Evolutionary conservation across 2,329 filamentous ascomycete species (phyloP), one percentile per base, ranked within the genome.

Genomic region (Cladophialophora yegresii): DNA sequence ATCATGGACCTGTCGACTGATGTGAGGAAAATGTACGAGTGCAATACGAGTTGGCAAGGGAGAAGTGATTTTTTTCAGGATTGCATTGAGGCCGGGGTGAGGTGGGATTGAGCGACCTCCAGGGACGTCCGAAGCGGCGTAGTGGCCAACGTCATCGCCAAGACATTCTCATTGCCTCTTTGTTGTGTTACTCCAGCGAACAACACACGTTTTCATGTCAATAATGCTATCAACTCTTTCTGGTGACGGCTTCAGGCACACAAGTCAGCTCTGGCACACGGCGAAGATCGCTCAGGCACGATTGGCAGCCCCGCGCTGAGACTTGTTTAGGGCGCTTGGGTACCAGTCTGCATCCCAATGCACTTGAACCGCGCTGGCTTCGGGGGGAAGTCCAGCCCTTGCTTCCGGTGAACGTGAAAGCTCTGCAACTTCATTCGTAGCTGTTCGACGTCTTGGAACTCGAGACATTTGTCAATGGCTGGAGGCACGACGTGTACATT

Each of bases 331-430:
- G 61, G 54, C 56, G 64, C 55, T 60, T 68, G 61, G 54, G 61
- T 51, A 65, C 54, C 63, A 57, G 59, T 66, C 64, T 65, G 61
- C 66, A 61, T 58, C 60, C 36, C 61, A 40, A 68, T 68, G 66
- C 66, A 66, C 61, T 64, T 59, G 53, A 64, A 60, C 26, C 61
- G 64, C 63, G 58, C 61, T 61, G 64, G 62, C 63, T 63, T 64
- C 66, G 63, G 63, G 66, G 64, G 66, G 63, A 68, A 62, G 54
- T 55, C 30, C 36, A 64, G 62, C 64, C 64, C 66, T 68, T 61
- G 45, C 64, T 68, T 66, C 66, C 66, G 66, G 64, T 12, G 26
- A 62, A 16, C 56, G 40, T 50, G 30, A 63, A 36, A 32, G 36
- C 47, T 59, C 63, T 64, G 49, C 45, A 63, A 63, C 61, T 60